Evolutionary conservation across 345 rosid species (phyloP), one percentile per base, ranked within the genome.

Genomic region (Populus alba): DNA sequence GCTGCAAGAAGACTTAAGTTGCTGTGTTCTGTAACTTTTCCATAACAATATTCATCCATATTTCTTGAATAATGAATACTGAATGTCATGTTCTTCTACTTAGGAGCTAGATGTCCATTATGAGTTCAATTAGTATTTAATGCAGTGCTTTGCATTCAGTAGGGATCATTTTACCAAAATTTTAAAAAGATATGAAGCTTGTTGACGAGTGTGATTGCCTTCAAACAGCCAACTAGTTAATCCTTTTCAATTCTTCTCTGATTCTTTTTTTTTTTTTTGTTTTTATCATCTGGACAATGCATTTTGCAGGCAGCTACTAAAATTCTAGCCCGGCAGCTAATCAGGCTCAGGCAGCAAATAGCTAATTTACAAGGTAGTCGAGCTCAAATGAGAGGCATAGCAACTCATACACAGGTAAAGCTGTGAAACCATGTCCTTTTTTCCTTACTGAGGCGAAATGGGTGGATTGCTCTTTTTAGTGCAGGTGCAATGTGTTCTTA

Each of bases 331-430:
- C 84, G 93, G 47, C 99, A 96, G 77, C 90, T 96, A 65, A 76
- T 96, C 59, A 88, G 98, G 84, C 90, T 94, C 51, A 93, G 98
- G 80, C 97, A 95, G 76, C 99, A 95, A 82, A 95, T 95, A 75
- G 87, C 91, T 66, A 92, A 91, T 70, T 86, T 95, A 79, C 98
- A 95, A 85, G 92, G 97, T 45, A 95, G 99, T 86, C 90, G 97
- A 82, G 98, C 98, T 88, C 99, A 95, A 81, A 91, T 95, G 91
- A 88, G 98, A 89, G 99, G 99, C 86, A 88, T 95, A 31, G 95
- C 99, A 71, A 95, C 99, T 82, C 99, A 95, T 84, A 93, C 99
- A 0, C 99, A 93, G 92, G 99, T 93, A 59, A 43, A 57, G 51
- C 45, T 55, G 35, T 63, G 31, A 62, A 49, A 39, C 22, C 72